Evolutionary conservation across 345 rosid species (phyloP).

Genomic region (Cardamine chenopodiifolia): DNA sequence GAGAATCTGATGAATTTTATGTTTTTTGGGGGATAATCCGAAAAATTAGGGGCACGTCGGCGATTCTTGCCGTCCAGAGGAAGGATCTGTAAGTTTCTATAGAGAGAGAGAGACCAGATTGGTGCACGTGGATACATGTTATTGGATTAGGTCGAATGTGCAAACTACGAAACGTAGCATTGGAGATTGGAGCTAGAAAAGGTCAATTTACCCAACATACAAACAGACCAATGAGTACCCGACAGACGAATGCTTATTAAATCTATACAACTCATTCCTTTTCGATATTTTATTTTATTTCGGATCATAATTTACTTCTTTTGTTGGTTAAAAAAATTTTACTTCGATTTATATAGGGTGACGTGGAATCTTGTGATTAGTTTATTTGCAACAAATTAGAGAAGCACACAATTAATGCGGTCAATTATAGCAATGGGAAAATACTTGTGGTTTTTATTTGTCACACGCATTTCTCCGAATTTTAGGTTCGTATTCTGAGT

Average conservation of each 20-base stretch:
- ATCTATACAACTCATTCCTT: not conserved
- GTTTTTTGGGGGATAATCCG: constrained; percentile 17
- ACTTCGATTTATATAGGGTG: not conserved
- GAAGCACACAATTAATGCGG: not conserved
- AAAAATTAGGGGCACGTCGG: constrained; percentile 39
- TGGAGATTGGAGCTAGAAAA: not conserved
- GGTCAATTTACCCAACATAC: constrained; percentile 12
- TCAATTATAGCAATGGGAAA: not conserved
- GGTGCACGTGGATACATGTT: constrained; percentile 11
- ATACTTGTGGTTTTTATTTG: not conserved
- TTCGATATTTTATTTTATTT: too few species aligned
- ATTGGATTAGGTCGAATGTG: constrained; percentile 3
- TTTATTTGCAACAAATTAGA: not conserved
- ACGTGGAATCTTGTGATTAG: not conserved
- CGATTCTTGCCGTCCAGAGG: constrained; percentile 50
- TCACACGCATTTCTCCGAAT: not conserved
- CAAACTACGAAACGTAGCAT: constrained; percentile 5
- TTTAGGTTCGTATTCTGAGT: not conserved
- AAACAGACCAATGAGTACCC: constrained; percentile 30
- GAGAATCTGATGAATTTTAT: constrained; percentile 14
- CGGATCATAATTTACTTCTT: too few species aligned
- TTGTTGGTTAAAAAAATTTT: not conserved
- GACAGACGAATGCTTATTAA: not conserved
- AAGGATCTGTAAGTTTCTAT: constrained; percentile 3
- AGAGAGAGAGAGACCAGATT: constrained; percentile 15